phyloP scores from a whole-genome alignment of 2,329 filamentous ascomycete genomes.

The Aureobasidium sp. region DNA sequence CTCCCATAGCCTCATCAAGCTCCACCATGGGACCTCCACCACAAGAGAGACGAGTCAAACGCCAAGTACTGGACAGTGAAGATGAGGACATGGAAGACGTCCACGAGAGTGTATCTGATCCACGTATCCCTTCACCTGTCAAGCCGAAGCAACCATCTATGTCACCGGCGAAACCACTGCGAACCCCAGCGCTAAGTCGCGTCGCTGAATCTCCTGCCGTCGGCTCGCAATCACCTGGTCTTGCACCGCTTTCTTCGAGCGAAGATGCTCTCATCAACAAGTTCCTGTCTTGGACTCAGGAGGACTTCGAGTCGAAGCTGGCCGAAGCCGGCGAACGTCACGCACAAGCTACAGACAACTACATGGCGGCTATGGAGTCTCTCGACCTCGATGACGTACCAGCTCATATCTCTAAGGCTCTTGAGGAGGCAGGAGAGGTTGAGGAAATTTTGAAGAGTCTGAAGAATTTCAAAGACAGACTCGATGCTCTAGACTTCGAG shows the following conservation, averaged over 20 bases:
- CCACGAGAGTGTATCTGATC: constrained; percentile 11
- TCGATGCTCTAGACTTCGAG: constrained; percentile 11
- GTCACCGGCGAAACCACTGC: constrained; percentile 10
- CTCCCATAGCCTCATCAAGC: constrained; percentile 19
- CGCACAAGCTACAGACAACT: constrained; percentile 20
- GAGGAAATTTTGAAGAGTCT: constrained; percentile 17
- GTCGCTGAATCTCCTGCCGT: not conserved
- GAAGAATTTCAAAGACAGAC: constrained; percentile 8
- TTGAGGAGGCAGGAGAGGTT: constrained; percentile 3
- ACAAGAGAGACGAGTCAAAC: not conserved
- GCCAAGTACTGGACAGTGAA: constrained; percentile 15
- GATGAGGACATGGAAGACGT: constrained; percentile 21
- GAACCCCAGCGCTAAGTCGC: constrained; percentile 9
- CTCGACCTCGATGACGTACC: constrained; percentile 19
- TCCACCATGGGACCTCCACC: constrained; percentile 12
- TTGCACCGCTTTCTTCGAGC: constrained; percentile 10
- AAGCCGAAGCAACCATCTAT: constrained; percentile 19
- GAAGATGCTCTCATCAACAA: constrained; percentile 18
- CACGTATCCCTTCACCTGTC: constrained; percentile 10
- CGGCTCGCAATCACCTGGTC: constrained; percentile 1
- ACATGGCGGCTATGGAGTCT: constrained; percentile 18
- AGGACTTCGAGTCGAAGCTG: constrained; percentile 6
- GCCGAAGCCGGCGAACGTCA: constrained; percentile 8
- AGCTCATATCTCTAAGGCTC: constrained; percentile 4
- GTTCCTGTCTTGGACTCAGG: constrained; percentile 12